A percentile compares a stretch with the other conserved stretches of the same genome.
Evolutionary conservation across 1,284 basidiomycete genomes (phyloP).

Genomic region (Ceratobasidium sp.): DNA sequence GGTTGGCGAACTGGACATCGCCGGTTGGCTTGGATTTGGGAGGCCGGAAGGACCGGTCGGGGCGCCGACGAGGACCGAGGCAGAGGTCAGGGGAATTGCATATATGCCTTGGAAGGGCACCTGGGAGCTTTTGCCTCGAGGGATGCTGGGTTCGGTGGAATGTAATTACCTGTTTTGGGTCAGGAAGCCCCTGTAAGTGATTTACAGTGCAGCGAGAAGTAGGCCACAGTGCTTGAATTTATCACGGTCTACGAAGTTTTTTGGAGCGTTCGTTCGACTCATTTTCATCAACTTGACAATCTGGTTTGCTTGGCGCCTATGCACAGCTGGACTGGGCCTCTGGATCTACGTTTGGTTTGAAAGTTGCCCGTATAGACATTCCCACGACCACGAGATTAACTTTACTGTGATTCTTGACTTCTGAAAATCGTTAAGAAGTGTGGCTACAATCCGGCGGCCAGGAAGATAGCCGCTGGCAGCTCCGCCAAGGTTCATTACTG

Average conservation of each 20-base stretch:
- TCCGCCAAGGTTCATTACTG: neutral
- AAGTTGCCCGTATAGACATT: neutral
- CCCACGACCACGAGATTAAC: neutral
- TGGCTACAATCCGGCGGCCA: neutral
- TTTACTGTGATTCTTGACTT: neutral
- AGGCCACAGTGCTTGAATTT: neutral
- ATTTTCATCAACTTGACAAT: neutral
- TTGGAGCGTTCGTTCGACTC: neutral
- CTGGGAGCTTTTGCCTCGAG: slow-evolving; percentile 74
- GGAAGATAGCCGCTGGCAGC: neutral
- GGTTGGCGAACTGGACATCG: slow-evolving; percentile 49
- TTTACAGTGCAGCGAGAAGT: neutral
- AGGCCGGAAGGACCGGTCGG: slow-evolving; percentile 45
- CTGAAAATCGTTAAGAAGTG: neutral
- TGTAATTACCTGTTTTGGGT: slow-evolving; percentile 87
- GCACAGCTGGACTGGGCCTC: neutral
- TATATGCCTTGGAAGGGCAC: slow-evolving; percentile 78
- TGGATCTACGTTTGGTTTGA: neutral
- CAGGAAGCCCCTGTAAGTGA: slow-evolving; percentile 58
- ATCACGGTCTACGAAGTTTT: neutral
- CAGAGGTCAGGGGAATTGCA: slow-evolving; percentile 82
- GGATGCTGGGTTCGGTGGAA: slow-evolving; percentile 66
- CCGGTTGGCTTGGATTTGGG: slow-evolving; percentile 32
- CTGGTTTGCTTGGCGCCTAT: neutral
- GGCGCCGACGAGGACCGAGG: slow-evolving; percentile 65